Evolutionary conservation across 1,284 basidiomycete genomes (phyloP).

Genomic region (Puccinia brachypodii): DNA sequence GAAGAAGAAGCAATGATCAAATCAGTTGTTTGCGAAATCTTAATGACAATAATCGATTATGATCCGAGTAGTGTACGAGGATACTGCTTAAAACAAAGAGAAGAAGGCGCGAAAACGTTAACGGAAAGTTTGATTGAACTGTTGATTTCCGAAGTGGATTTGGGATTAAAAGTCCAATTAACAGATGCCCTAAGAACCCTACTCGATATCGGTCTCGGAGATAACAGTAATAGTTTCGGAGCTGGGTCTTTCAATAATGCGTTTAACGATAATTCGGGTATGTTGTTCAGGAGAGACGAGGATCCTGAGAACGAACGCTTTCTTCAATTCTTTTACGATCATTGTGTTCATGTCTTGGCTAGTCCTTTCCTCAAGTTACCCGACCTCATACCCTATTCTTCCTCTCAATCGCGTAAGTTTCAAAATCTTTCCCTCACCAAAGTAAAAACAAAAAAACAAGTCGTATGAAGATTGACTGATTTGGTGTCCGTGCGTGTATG

Average conservation of each 20-base stretch:
- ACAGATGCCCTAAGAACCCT: slow-evolving; percentile 83
- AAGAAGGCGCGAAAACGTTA: slow-evolving; percentile 60
- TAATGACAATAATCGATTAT: slow-evolving; percentile 84
- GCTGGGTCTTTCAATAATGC: slow-evolving; percentile 59
- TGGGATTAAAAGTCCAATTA: slow-evolving; percentile 85
- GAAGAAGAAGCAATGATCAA: slow-evolving; percentile 64
- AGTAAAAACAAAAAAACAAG: not conserved
- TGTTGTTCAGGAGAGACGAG: slow-evolving; percentile 66
- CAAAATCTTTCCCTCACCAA: too few relatives aligned
- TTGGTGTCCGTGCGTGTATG: not conserved
- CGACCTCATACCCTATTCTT: slow-evolving; percentile 65
- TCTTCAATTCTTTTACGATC: slow-evolving; percentile 83
- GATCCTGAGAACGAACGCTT: slow-evolving; percentile 83
- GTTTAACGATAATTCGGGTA: slow-evolving; percentile 47
- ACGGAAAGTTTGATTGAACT: slow-evolving; percentile 73
- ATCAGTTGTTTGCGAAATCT: slow-evolving; percentile 80
- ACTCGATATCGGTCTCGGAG: slow-evolving; percentile 63
- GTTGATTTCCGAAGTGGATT: slow-evolving; percentile 73
- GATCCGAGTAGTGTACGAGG: slow-evolving; percentile 81
- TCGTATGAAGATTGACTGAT: not conserved
- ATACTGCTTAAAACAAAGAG: slow-evolving; percentile 78
- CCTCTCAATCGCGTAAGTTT: slow-evolving; percentile 31
- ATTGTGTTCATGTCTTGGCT: slow-evolving; percentile 72
- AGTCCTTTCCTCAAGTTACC: slow-evolving; percentile 75
- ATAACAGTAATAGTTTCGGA: slow-evolving; percentile 54